phyloP scores from a whole-genome alignment of 352 stramenopile genomes.

The Elongisporangium undulatum region DNA sequence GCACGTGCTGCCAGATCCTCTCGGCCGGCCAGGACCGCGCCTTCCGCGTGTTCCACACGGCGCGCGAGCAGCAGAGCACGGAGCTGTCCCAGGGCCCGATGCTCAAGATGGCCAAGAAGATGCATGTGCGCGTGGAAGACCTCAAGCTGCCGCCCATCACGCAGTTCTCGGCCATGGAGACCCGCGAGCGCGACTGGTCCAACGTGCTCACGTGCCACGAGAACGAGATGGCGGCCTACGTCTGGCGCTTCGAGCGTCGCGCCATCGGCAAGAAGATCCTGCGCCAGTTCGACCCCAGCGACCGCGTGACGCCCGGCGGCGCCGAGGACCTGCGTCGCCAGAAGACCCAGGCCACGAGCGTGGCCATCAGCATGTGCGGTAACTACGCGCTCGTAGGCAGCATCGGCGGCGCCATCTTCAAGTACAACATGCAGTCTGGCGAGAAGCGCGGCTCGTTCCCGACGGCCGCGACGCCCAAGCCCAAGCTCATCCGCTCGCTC shows the following conservation, averaged over 20 bases:
- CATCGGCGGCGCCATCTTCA: conserved; percentile 88
- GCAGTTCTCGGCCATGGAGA: conserved; percentile 90
- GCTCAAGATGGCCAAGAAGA: conserved; percentile 88
- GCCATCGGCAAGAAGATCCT: conserved; percentile 93
- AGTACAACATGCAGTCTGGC: conserved; percentile 96
- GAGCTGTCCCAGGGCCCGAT: conserved; percentile 90
- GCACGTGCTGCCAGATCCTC: conserved; percentile 87
- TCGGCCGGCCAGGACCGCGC: conserved; percentile 86
- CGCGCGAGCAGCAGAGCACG: conserved; percentile 83
- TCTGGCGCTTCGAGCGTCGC: conserved; percentile 91
- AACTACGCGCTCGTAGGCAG: conserved; percentile 94
- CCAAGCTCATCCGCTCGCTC: conserved; percentile 60
- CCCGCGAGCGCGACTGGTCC: conserved; percentile 85
- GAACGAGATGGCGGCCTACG: conserved; percentile 91
- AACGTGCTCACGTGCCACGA: conserved; percentile 95
- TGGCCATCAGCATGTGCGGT: conserved; percentile 88
- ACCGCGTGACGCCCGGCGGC: conserved; percentile 51
- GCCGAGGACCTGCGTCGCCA: conserved; percentile 58
- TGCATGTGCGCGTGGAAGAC: conserved; percentile 81
- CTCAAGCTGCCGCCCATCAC: conserved; percentile 91
- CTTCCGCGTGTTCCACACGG: conserved; percentile 91
- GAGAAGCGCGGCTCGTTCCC: conserved; percentile 90
- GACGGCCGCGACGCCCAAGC: conserved; percentile 61
- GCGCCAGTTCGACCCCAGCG: conserved; percentile 78
- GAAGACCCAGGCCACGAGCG: conserved; percentile 62